Conservation (phyloP, 164 flowering plant species). For the Hamamelis virginiana region DNA sequence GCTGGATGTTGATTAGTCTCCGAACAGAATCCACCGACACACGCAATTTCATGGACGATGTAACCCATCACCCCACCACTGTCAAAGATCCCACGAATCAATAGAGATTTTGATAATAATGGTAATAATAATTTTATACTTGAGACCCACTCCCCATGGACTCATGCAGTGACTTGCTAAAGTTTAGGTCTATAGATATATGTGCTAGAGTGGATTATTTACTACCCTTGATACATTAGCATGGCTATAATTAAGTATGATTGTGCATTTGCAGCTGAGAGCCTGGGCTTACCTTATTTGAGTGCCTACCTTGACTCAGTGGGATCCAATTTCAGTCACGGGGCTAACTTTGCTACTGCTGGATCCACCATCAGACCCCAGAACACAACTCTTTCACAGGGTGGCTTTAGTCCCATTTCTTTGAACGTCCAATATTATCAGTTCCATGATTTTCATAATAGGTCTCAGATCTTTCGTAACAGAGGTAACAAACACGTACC, state of each 20-base stretch:
- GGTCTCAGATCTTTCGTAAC: conserved; percentile 29
- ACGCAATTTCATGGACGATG: too few species aligned
- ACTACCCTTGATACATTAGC: too few species aligned
- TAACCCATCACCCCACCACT: too few species aligned
- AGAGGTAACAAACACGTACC: conserved; percentile 20
- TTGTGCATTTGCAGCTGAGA: conserved; percentile 35
- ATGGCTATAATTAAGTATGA: too few species aligned
- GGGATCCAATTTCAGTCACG: conserved; percentile 64
- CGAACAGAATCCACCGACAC: too few species aligned
- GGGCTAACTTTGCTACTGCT: conserved; percentile 62
- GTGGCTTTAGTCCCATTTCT: conserved; percentile 67
- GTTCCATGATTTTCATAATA: conserved; percentile 36
- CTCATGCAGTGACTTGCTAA: too few species aligned
- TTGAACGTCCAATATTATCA: conserved; percentile 47
- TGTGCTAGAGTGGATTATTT: too few species aligned
- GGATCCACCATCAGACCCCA: conserved; percentile 51
- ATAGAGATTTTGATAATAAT: neutral
- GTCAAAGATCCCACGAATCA: too few species aligned
- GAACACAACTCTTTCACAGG: conserved; percentile 39
- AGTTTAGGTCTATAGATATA: too few species aligned
- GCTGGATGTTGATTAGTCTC: too few species aligned
- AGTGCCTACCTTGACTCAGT: conserved; percentile 53
- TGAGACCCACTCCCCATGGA: too few species aligned
- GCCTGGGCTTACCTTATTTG: conserved; percentile 45
- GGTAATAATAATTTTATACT: too few species aligned